These are phyloP conservation scores for Botrytis hyacinthi DNA, from an alignment of 2,329 filamentous ascomycete genomes.

Conservation along the genomic window DNA sequence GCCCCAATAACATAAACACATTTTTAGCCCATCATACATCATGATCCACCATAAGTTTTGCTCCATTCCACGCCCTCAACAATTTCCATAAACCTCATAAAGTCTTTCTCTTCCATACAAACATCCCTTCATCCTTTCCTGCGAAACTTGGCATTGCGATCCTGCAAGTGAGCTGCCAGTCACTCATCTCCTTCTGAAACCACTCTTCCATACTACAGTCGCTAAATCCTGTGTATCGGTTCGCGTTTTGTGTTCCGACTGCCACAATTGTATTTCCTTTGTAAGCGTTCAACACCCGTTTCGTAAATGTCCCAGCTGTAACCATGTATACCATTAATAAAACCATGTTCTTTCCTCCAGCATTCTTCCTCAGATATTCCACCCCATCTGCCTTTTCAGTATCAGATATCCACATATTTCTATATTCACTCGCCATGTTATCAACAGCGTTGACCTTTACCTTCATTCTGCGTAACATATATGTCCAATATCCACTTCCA, in stretches of 20 bases:
- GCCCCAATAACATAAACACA: background rate
- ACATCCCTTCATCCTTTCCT: conserved; percentile 73
- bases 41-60: background rate
- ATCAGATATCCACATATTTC: conserved; percentile 66
- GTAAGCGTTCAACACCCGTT: conserved; percentile 59
- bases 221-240: conserved; percentile 70
- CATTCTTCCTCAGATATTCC: conserved; percentile 52
- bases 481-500: conserved; percentile 75
- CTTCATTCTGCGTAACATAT: conserved; percentile 62
- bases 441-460: conserved; percentile 60
- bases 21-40: background rate
- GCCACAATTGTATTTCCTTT: conserved; percentile 64
- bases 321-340: conserved; percentile 72
- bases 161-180: conserved; percentile 61
- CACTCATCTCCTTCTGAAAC: conserved; percentile 55
- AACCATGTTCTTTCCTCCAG: conserved; percentile 53
- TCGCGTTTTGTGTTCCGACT: conserved; percentile 71
- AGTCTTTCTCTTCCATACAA: conserved; percentile 47
- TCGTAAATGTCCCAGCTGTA: conserved; percentile 63
- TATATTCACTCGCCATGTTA: conserved; percentile 65
- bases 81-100: background rate
- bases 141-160: conserved; percentile 71
- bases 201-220: conserved; percentile 64
- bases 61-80: too few relatives aligned
- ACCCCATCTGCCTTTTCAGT: conserved; percentile 61